Evolutionary conservation across 2,329 filamentous ascomycete species (phyloP).

Genomic region (Trichoderma sp.): DNA sequence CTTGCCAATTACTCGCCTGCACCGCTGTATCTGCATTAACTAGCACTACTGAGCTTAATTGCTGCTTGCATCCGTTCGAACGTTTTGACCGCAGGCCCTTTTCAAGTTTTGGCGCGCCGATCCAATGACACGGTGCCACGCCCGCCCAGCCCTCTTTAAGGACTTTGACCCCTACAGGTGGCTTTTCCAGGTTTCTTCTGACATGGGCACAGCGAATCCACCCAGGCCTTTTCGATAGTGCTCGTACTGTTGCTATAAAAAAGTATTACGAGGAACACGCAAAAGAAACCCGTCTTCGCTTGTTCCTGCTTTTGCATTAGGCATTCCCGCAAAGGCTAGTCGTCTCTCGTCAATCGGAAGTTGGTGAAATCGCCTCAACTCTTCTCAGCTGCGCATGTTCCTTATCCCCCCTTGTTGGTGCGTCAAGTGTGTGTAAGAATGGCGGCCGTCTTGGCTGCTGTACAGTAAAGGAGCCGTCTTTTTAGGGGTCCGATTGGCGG

Average conservation of each 20-base stretch:
- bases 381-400: neutral
- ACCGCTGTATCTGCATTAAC: neutral
- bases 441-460: neutral
- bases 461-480: neutral
- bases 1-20: neutral
- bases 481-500: neutral
- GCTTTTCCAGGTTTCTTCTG: neutral
- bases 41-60: neutral
- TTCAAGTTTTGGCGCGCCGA: neutral
- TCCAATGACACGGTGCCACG: constrained; percentile 17
- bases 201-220: neutral
- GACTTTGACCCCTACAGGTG: neutral
- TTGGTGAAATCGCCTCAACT: neutral
- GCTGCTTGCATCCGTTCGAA: neutral
- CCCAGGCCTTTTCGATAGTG: neutral
- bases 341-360: neutral
- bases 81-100: neutral
- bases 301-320: neutral
- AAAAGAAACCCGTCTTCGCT: neutral
- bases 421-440: neutral
- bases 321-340: neutral
- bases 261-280: neutral
- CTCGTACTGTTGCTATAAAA: neutral
- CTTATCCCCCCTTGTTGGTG: neutral
- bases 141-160: neutral